Evolutionary conservation across 805 yeast species (phyloP).

Genomic region (Spencermartinsiella europaea): DNA sequence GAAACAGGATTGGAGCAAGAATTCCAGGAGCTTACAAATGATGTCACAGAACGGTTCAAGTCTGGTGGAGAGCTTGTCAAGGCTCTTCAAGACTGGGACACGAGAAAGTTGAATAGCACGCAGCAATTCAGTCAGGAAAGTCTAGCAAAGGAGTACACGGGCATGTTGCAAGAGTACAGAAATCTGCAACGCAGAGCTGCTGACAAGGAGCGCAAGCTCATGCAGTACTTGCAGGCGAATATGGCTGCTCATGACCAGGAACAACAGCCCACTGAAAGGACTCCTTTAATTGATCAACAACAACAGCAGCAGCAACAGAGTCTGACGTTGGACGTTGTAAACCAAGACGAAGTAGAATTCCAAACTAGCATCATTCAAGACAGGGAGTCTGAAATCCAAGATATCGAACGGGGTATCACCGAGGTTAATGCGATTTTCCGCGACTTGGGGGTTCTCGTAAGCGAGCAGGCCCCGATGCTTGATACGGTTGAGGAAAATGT

Average conservation of each 20-base stretch:
- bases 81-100: conserved; percentile 15
- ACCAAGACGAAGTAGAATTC: conserved; percentile 27
- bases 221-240: background rate
- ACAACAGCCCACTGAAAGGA: conserved; percentile 9
- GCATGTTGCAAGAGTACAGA: conserved; percentile 44
- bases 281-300: conserved; percentile 23
- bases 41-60: conserved; percentile 17
- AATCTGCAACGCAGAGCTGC: conserved; percentile 42
- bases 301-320: conserved; percentile 31
- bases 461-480: conserved; percentile 79
- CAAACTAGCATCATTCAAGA: conserved; percentile 48
- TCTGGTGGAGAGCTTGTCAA: conserved; percentile 15
- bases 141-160: conserved; percentile 51
- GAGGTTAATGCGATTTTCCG: conserved; percentile 84
- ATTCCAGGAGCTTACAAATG: conserved; percentile 14
- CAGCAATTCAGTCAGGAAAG: conserved; percentile 44
- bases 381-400: conserved; percentile 65
- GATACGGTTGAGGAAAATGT: conserved; percentile 82
- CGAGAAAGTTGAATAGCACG: conserved; percentile 14
- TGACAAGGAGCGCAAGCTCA: conserved; percentile 38
- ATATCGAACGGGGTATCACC: conserved; percentile 69
- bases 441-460: conserved; percentile 71
- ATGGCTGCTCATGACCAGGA: too few species aligned
- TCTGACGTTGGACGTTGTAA: conserved; percentile 40
- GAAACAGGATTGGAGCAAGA: conserved; percentile 11